Conservation (phyloP, 371 early-diverging fungal species). For the Apophysomyces variabilis region DNA sequence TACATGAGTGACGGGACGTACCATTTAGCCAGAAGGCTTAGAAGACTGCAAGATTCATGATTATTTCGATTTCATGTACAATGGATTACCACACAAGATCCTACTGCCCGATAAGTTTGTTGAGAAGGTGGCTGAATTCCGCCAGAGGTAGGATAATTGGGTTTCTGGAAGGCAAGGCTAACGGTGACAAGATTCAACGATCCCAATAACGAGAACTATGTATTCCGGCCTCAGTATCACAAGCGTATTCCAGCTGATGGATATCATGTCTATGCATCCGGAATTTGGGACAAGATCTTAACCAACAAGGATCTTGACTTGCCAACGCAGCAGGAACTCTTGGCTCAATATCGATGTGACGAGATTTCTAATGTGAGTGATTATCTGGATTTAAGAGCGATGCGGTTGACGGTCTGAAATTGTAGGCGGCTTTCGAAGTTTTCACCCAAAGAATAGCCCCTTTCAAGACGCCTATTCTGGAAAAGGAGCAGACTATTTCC, state of each 20-base stretch:
- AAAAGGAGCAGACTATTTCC: slow-evolving; percentile 77
- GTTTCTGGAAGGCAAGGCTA: background rate
- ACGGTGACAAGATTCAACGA: slow-evolving; percentile 68
- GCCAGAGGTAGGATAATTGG: slow-evolving; percentile 56
- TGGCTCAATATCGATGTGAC: slow-evolving; percentile 98
- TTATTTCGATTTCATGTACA: slow-evolving; percentile 92
- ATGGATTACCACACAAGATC: slow-evolving; percentile 92
- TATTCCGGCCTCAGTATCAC: slow-evolving; percentile 87
- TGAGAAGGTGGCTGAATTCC: slow-evolving; percentile 67
- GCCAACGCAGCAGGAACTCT: slow-evolving; percentile 96
- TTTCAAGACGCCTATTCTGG: slow-evolving; percentile 69
- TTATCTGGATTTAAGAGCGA: background rate
- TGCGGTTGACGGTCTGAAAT: background rate
- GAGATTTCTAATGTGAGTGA: slow-evolving; percentile 82
- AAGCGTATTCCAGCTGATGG: slow-evolving; percentile 97
- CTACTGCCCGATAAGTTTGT: slow-evolving; percentile 88
- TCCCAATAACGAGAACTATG: slow-evolving; percentile 69
- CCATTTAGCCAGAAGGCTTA: slow-evolving; percentile 74
- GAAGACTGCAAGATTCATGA: slow-evolving; percentile 81
- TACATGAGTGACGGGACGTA: background rate
- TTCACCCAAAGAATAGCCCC: slow-evolving; percentile 68
- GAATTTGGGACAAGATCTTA: slow-evolving; percentile 94
- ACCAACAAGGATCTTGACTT: slow-evolving; percentile 95
- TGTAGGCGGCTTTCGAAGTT: slow-evolving; percentile 66
- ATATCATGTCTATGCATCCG: slow-evolving; percentile 85